Evolutionary conservation across 108 stramenopile genomes (phyloP), one percentile per base, ranked within the genome.

Genomic region (Skeletonema menzelii): DNA sequence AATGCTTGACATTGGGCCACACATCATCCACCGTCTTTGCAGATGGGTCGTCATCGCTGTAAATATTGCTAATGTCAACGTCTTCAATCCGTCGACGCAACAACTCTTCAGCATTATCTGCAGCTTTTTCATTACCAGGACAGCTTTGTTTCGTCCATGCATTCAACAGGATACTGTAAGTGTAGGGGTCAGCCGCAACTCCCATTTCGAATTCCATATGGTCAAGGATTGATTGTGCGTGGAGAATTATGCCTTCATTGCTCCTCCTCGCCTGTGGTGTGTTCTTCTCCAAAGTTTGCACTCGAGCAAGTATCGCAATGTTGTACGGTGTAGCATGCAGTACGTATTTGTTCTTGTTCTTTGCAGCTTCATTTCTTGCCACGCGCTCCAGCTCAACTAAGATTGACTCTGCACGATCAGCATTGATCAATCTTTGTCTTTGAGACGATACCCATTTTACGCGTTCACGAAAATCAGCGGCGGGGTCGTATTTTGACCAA

Each of bases 1-100:
- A 82, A 47, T 82, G 80, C 53, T 75, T 82, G 4, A 71, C 74
- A 47, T 82, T 75, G 31, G 73, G 79, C 79, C 79, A 80, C 46
- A 65, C 46, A 20, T 69, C 67, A 40, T 55, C 31, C 13, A 27
- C 14, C 44, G 56, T 34, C 13, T 37, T 55, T 11, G 28, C 11
- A 19, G 35, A 38, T 8, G 24, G 11, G 32, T 46, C 32, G 42
- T 24, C 38, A 20, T 70, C 69, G 15, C 15, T 55, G 8, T 35
- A 53, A 32, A 66, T 60, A 27, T 65, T 56, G 56, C 55, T 64
- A 8, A 63, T 63, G 24, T 63, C 70, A 35, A 72, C 70, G 47
- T 62, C 70, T 63, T 73, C 65, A 24, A 80, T 73, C 65, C 63
- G 69, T 26, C 79, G 47, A 19, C 73, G 72, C 31, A 80, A 69